A percentile compares a stretch with the other conserved stretches of the same genome.
Evolutionary conservation across 805 yeast genomes (phyloP).

Genomic region (Wickerhamomyces subpelliculosus): DNA sequence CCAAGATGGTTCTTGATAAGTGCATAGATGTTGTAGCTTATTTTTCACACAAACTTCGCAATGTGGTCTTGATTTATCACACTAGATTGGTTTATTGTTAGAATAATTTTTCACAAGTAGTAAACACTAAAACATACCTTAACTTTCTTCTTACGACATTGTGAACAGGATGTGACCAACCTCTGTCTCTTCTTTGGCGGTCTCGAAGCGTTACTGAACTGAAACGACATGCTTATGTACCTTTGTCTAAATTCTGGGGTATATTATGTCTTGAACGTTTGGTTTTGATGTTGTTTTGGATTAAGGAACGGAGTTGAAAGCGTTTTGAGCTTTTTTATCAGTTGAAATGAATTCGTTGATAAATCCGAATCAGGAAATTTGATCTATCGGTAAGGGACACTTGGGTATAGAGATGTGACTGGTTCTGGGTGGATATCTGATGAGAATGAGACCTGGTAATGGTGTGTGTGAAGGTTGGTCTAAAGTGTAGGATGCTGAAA

Average conservation of each 20-base stretch:
- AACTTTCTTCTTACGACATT: slow-evolving; percentile 20
- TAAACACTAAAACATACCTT: slow-evolving; percentile 1
- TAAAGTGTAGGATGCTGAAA: no score
- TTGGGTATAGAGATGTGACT: not conserved
- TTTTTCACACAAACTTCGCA: slow-evolving; percentile 46
- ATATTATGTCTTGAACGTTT: no score
- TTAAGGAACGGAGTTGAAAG: not conserved
- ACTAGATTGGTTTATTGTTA: slow-evolving; percentile 7
- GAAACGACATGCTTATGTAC: not conserved
- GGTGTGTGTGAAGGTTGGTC: no score
- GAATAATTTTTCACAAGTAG: no score
- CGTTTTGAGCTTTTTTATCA: no score
- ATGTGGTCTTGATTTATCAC: slow-evolving; percentile 43
- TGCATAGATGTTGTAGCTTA: slow-evolving; percentile 40
- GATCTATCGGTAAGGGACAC: not conserved
- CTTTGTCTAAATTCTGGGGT: no score
- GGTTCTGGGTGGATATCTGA: not conserved
- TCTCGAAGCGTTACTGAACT: slow-evolving; percentile 6
- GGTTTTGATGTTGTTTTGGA: no score
- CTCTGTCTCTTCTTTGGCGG: slow-evolving; percentile 18
- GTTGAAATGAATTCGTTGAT: slow-evolving; percentile 1
- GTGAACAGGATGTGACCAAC: slow-evolving; percentile 17
- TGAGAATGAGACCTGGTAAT: no score
- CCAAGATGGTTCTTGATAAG: slow-evolving; percentile 53
- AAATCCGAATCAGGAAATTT: not conserved